Evolutionary conservation across 352 stramenopile species (phyloP).

Genomic region (Hyaloperonospora arabidopsidis): DNA sequence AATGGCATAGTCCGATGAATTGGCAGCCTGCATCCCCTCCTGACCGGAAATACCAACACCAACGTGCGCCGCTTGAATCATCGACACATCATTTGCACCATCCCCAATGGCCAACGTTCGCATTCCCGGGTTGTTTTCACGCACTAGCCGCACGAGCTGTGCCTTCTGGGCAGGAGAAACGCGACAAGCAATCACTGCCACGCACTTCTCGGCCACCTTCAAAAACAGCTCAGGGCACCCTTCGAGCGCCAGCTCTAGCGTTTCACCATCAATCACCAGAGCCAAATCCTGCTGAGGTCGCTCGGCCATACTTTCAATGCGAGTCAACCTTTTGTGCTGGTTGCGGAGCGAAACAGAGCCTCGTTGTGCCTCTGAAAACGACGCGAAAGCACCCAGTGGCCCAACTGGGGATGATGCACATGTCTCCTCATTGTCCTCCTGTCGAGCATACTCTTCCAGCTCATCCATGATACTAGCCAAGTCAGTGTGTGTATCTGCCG

Average conservation of each 20-base stretch:
- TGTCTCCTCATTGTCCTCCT: conserved; percentile 24
- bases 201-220: conserved; percentile 75
- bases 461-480: conserved; percentile 53
- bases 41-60: conserved; percentile 90
- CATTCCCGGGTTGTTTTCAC: conserved; percentile 74
- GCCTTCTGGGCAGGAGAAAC: conserved; percentile 92
- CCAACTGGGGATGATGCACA: conserved; percentile 15
- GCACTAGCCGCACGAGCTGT: conserved; percentile 88
- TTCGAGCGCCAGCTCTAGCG: conserved; percentile 65
- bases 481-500: conserved; percentile 65
- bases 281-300: conserved; percentile 41
- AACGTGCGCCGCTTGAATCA: conserved; percentile 92
- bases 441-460: conserved; percentile 41
- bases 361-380: conserved; percentile 9
- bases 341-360: conserved; percentile 11
- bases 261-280: conserved; percentile 79
- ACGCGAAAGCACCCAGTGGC: neutral
- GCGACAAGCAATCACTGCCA: conserved; percentile 89
- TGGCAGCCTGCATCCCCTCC: conserved; percentile 92
- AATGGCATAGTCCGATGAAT: conserved; percentile 92
- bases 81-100: conserved; percentile 93
- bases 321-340: conserved; percentile 35
- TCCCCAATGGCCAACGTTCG: conserved; percentile 90
- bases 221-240: conserved; percentile 66
- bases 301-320: conserved; percentile 58